These are phyloP conservation scores for Cyclaneusma minus DNA, from an alignment of 2,329 filamentous ascomycete species.

Conservation along the genomic window DNA sequence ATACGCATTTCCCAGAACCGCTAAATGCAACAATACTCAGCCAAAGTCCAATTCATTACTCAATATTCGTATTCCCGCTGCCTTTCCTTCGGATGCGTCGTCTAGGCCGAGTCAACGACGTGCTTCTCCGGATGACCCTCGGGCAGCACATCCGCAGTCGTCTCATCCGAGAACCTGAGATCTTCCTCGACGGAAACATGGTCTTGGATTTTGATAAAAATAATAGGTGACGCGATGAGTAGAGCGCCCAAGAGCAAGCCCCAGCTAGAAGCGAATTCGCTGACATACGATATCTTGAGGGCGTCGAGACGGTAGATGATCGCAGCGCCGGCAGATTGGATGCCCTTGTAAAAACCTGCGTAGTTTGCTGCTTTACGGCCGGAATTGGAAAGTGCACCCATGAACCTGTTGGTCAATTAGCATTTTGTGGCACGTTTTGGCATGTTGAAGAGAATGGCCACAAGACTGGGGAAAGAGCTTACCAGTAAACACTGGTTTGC, in stretches of 20 bases:
- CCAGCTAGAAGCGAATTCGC: constrained; percentile 64
- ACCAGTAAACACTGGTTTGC: constrained; percentile 87
- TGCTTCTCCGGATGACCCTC: constrained; percentile 6
- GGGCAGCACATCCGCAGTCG: constrained; percentile 48
- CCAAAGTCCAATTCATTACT: no score
- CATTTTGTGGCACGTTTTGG: neutral
- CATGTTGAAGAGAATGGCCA: no score
- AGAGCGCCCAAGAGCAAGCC: constrained; percentile 59
- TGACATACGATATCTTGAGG: constrained; percentile 45
- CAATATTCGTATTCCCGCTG: no score
- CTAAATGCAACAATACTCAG: no score
- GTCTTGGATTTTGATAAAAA: constrained; percentile 67
- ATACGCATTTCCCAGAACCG: no score
- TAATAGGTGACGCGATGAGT: constrained; percentile 62
- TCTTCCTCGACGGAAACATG: constrained; percentile 71
- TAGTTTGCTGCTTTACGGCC: constrained; percentile 84
- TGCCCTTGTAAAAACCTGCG: constrained; percentile 78
- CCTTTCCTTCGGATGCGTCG: no score
- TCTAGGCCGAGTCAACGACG: constrained; percentile 6
- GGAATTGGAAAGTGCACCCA: constrained; percentile 88
- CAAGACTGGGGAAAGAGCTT: constrained; percentile 14
- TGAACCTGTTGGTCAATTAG: constrained; percentile 43
- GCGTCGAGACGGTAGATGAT: constrained; percentile 60
- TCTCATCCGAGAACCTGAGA: constrained; percentile 74
- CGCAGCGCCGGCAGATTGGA: constrained; percentile 75